These are phyloP conservation scores for Blastobotrys petasosporus DNA, from an alignment of 1,139 yeast species.

Conservation along the genomic window DNA sequence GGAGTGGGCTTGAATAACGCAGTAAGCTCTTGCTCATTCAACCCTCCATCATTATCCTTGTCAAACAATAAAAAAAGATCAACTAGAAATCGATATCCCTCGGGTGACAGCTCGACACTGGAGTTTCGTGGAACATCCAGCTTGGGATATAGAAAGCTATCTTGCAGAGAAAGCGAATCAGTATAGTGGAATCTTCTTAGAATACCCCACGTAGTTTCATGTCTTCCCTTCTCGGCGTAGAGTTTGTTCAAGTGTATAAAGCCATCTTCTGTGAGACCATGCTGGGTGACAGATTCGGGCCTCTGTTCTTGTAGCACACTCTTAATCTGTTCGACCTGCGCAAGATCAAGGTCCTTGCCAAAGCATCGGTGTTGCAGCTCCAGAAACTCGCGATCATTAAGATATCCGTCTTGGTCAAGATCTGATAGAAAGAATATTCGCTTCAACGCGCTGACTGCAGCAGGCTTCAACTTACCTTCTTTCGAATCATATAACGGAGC, in stretches of 20 bases:
- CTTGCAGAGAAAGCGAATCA: conserved; percentile 79
- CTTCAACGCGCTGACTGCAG: conserved; percentile 67
- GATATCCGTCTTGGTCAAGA: conserved; percentile 79
- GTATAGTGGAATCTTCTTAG: conserved; percentile 83
- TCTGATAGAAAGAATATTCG: conserved; percentile 82
- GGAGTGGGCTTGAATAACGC: conserved; percentile 82
- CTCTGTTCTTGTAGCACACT: conserved; percentile 26
- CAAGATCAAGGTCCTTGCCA: conserved; percentile 48
- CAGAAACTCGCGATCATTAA: conserved; percentile 64
- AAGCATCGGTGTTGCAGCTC: conserved; percentile 72
- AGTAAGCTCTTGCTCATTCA: conserved; percentile 63
- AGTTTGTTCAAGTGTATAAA: conserved; percentile 70
- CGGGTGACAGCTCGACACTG: conserved; percentile 86
- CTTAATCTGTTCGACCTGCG: conserved; percentile 49
- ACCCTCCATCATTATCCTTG: conserved; percentile 92
- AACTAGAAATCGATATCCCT: conserved; percentile 87
- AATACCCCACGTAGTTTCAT: conserved; percentile 95
- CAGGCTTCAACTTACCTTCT: conserved; percentile 72
- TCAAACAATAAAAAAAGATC: conserved; percentile 84
- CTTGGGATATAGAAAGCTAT: conserved; percentile 66
- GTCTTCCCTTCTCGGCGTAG: conserved; percentile 86
- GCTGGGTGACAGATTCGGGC: conserved; percentile 9
- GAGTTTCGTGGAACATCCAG: conserved; percentile 71
- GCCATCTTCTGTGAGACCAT: conserved; percentile 67
- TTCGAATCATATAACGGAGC: conserved; percentile 92